Evolutionary conservation across 2,329 filamentous ascomycete genomes (phyloP).

Genomic region (Thermomyces lanuginosus): DNA sequence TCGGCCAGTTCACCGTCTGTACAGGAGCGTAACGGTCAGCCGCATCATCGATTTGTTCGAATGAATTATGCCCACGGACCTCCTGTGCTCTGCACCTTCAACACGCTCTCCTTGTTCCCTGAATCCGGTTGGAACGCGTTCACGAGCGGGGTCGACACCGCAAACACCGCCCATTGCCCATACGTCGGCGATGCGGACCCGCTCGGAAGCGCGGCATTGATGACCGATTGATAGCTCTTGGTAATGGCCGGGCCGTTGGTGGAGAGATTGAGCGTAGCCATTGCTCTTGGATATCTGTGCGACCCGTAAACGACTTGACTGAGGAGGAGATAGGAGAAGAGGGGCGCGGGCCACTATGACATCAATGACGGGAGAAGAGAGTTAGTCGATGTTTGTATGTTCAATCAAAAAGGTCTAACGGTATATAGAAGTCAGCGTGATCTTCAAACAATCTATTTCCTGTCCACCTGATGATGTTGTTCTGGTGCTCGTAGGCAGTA

Average conservation of each 20-base stretch:
- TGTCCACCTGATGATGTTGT: no score
- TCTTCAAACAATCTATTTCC: no score
- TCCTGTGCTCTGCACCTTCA: conserved; percentile 87
- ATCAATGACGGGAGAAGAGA: no score
- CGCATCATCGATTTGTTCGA: neutral
- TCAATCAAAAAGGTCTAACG: no score
- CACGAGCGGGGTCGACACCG: conserved; percentile 76
- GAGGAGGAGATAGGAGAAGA: no score
- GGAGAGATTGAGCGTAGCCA: conserved; percentile 69
- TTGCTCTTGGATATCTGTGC: no score
- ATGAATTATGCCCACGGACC: conserved; percentile 37
- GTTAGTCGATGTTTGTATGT: no score
- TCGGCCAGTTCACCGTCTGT: conserved; percentile 80
- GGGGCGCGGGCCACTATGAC: no score
- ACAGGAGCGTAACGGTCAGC: neutral
- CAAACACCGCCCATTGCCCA: conserved; percentile 86
- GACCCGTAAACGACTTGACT: conserved; percentile 1
- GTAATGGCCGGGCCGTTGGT: conserved; percentile 63
- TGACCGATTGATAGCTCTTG: conserved; percentile 56
- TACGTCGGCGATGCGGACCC: conserved; percentile 59
- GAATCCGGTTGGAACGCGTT: conserved; percentile 79
- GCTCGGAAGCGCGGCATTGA: conserved; percentile 43
- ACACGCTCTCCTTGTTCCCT: conserved; percentile 73
- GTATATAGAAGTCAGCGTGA: no score
- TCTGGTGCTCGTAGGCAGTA: no score